Conservation (phyloP, 129 eudicot genomes). For the Helichrysum umbraculigerum region DNA sequence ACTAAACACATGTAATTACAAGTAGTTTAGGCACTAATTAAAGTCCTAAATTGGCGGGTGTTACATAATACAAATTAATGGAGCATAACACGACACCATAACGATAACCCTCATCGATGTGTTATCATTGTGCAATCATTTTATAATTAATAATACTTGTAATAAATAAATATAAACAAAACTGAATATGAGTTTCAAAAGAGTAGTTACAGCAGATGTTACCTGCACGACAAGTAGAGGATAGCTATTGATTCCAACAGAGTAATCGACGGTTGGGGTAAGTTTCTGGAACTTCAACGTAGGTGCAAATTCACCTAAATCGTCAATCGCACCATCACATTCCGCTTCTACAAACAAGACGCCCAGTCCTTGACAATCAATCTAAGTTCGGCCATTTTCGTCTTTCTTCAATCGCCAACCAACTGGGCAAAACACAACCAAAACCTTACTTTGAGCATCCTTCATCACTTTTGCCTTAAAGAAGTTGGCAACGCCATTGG, state of each 20-base stretch:
- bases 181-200: no score
- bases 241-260: neutral
- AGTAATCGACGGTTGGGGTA: neutral
- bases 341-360: slow-evolving; percentile 8
- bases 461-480: neutral
- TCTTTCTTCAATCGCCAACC: neutral
- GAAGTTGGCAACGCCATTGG: neutral
- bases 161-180: no score
- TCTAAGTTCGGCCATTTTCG: neutral
- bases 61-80: no score
- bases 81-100: no score
- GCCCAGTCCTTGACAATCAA: slow-evolving; percentile 7
- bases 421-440: neutral
- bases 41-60: no score
- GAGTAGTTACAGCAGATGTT: neutral
- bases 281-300: neutral
- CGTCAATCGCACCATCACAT: neutral
- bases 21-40: no score
- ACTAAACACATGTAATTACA: no score
- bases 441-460: neutral
- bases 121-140: no score
- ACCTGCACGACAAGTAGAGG: slow-evolving; percentile 1
- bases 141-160: no score
- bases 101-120: no score
- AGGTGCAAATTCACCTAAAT: neutral